Conservation (phyloP, 1,284 basidiomycete species). For the Trichosporon inkin region DNA sequence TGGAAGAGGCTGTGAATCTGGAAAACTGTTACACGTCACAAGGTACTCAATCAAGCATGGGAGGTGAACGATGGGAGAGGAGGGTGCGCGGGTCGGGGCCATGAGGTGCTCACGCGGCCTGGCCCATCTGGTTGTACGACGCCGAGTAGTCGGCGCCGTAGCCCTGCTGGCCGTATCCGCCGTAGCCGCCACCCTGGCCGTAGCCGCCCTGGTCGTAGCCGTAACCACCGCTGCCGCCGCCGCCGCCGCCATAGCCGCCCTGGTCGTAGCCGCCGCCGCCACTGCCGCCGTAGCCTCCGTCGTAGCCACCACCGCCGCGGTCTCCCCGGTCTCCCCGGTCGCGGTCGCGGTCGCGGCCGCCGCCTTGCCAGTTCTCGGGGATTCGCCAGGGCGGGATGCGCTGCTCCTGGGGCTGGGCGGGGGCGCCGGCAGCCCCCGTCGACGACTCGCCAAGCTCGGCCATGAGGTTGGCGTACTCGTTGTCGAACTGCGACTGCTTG, state of each 20-base stretch:
- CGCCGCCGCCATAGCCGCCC: conserved; percentile 22
- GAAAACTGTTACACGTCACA: conserved; percentile 8
- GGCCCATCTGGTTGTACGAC: conserved; percentile 12
- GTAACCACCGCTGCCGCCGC: conserved; percentile 18
- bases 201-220: conserved; percentile 17
- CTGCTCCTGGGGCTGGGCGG: conserved; percentile 29
- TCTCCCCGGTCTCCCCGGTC: conserved; percentile 23
- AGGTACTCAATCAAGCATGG: not conserved
- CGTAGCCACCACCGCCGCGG: not conserved
- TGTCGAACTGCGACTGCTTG: conserved; percentile 65
- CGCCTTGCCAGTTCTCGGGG: conserved; percentile 52
- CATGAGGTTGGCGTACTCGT: conserved; percentile 96
- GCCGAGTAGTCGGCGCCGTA: conserved; percentile 11
- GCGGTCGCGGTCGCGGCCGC: conserved; percentile 26
- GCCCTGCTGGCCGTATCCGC: conserved; percentile 16
- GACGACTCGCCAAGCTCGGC: conserved; percentile 87
- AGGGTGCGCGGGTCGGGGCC: not conserved
- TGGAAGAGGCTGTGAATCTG: not conserved
- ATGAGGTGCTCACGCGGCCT: conserved; percentile 3
- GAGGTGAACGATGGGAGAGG: not conserved
- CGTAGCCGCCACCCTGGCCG: conserved; percentile 17
- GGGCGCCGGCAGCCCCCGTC: conserved; percentile 46
- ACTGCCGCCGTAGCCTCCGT: conserved; percentile 28
- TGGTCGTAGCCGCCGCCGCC: conserved; percentile 22
- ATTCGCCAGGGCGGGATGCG: conserved; percentile 54